Conservation (phyloP, 805 yeast species). For the Kluyveromyces wickerhamii region DNA sequence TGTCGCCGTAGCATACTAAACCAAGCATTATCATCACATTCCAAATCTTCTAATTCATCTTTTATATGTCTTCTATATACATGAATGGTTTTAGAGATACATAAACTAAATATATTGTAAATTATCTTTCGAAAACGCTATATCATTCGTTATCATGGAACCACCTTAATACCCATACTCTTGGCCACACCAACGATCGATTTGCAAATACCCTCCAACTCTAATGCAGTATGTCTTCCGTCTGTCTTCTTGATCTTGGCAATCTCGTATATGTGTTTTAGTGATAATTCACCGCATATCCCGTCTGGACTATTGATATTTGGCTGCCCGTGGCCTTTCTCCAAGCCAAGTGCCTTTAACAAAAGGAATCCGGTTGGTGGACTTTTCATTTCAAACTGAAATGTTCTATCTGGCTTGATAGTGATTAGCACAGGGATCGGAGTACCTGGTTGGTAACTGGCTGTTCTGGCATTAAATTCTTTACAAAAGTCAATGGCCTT, state of each 20-base stretch:
- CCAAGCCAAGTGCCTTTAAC: conserved; percentile 60
- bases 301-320: conserved; percentile 17
- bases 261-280: conserved; percentile 90
- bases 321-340: conserved; percentile 69
- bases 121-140: too few species aligned
- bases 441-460: conserved; percentile 72
- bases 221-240: conserved; percentile 61
- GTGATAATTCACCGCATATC: conserved; percentile 55
- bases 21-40: neutral
- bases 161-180: conserved; percentile 79
- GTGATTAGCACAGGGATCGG: conserved; percentile 84
- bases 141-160: too few species aligned
- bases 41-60: neutral
- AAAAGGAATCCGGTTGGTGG: conserved; percentile 89
- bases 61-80: neutral
- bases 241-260: conserved; percentile 91
- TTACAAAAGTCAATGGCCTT: conserved; percentile 98
- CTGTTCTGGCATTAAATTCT: conserved; percentile 96
- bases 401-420: conserved; percentile 88
- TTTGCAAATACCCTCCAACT: conserved; percentile 70
- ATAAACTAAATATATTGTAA: too few species aligned
- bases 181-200: conserved; percentile 83
- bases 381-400: conserved; percentile 75
- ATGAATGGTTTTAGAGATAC: neutral
- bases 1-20: conserved; percentile 1